Evolutionary conservation across 805 yeast genomes (phyloP).

Genomic region (Saccharomycopsis malanga): DNA sequence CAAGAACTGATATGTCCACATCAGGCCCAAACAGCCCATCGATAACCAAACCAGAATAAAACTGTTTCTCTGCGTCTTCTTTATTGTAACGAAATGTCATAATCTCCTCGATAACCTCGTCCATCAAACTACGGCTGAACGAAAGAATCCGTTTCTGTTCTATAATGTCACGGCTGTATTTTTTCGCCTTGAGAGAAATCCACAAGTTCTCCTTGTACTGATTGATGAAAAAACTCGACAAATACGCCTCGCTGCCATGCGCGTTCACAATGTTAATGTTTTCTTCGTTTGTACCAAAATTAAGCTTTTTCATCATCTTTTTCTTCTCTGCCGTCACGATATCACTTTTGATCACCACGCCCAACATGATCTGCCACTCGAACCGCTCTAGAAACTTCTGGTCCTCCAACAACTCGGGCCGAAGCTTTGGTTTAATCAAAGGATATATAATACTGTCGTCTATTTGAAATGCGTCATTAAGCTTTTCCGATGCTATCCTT

Average conservation of each 20-base stretch:
- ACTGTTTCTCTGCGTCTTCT: constrained; percentile 4
- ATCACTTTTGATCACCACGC: constrained; percentile 89
- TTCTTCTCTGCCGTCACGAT: constrained; percentile 88
- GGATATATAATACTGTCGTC: constrained; percentile 32
- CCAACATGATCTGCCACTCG: constrained; percentile 94
- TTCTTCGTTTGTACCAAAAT: constrained; percentile 13
- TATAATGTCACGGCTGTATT: constrained; percentile 70
- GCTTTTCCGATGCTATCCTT: constrained; percentile 35
- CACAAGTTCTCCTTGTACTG: constrained; percentile 65
- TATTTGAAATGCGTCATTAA: constrained; percentile 36
- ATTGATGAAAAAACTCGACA: constrained; percentile 16
- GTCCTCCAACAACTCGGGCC: constrained; percentile 26
- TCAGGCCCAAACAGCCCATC: constrained; percentile 2
- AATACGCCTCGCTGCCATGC: constrained; percentile 16
- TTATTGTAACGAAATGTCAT: constrained; percentile 42
- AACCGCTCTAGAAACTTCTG: constrained; percentile 59
- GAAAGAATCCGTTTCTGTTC: constrained; percentile 67
- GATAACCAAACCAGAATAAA: constrained; percentile 6
- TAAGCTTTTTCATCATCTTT: constrained; percentile 39
- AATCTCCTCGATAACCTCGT: constrained; percentile 63
- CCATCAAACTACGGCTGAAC: constrained; percentile 66
- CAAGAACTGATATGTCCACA: background rate
- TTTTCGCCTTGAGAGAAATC: constrained; percentile 80
- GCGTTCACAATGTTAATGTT: constrained; percentile 11
- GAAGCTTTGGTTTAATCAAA: constrained; percentile 21